A percentile compares a stretch with the other conserved stretches of the same genome.
Conservation (phyloP, 163 green algal genomes). For the Chloromonas sp. region DNA sequence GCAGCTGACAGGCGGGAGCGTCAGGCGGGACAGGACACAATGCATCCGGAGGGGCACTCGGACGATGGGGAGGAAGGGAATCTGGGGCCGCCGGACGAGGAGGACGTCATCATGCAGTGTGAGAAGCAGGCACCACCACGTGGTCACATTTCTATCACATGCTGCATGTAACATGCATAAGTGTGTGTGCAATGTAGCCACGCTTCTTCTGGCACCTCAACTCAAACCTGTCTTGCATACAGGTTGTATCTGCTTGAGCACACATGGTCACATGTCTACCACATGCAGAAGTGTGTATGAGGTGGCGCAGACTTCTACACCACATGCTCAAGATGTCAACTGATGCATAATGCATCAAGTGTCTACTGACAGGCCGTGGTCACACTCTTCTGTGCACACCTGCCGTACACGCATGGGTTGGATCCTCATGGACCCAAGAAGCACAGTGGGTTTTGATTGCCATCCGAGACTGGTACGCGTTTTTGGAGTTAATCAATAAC, state of each 20-base stretch:
- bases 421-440: too few relatives aligned
- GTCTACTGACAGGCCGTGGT: too few relatives aligned
- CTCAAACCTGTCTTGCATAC: too few relatives aligned
- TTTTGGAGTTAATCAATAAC: too few relatives aligned
- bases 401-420: too few relatives aligned
- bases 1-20: background rate
- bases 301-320: too few relatives aligned
- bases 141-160: background rate
- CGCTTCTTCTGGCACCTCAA: background rate
- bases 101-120: background rate
- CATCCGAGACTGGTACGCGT: background rate
- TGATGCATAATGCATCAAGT: too few relatives aligned
- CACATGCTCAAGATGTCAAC: too few relatives aligned
- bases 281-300: too few relatives aligned
- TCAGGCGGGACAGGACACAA: background rate
- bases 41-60: background rate
- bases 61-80: background rate
- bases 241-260: too few relatives aligned
- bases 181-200: background rate
- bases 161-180: background rate
- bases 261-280: too few relatives aligned
- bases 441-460: background rate
- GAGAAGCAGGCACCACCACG: background rate
- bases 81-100: background rate
- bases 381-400: too few relatives aligned